Evolutionary conservation across 208 protist species (phyloP).

Genomic region (Leishmania aethiopica): DNA sequence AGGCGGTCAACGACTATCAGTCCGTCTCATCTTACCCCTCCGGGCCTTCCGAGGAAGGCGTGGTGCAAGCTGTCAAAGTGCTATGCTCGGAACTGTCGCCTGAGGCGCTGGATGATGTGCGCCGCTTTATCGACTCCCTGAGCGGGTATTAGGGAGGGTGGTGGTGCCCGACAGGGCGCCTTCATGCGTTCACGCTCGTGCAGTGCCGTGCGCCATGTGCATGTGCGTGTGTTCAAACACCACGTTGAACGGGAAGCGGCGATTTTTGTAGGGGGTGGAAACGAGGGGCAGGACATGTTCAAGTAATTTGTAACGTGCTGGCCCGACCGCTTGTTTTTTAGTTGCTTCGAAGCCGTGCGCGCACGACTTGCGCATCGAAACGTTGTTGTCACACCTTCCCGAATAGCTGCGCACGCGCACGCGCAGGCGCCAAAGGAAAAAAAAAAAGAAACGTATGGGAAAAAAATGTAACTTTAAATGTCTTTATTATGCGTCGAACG

Average conservation of each 20-base stretch:
- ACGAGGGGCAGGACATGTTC: not conserved
- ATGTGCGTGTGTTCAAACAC: not conserved
- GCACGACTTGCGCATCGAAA: not conserved
- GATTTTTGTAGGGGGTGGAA: not conserved
- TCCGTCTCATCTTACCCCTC: slow-evolving; percentile 20
- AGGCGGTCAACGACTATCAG: slow-evolving; percentile 16
- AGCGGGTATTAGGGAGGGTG: slow-evolving; percentile 10
- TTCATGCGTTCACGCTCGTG: not conserved
- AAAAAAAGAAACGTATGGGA: not conserved
- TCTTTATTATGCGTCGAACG: not conserved
- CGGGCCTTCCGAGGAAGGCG: slow-evolving; percentile 72
- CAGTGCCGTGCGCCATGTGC: not conserved
- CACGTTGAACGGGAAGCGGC: not conserved
- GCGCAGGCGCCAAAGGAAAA: not conserved
- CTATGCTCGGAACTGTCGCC: slow-evolving; percentile 73
- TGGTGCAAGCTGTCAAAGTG: slow-evolving; percentile 84
- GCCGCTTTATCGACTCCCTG: slow-evolving; percentile 76
- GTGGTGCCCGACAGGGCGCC: not conserved
- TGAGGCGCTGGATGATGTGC: slow-evolving; percentile 61
- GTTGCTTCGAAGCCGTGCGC: not conserved
- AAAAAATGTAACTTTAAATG: not conserved
- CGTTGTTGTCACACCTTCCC: not conserved
- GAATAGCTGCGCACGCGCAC: not conserved
- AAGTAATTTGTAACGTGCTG: not conserved
- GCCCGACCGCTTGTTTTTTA: not conserved